Conservation (phyloP, 2,329 filamentous ascomycete genomes). For the Colletotrichum truncatum region DNA sequence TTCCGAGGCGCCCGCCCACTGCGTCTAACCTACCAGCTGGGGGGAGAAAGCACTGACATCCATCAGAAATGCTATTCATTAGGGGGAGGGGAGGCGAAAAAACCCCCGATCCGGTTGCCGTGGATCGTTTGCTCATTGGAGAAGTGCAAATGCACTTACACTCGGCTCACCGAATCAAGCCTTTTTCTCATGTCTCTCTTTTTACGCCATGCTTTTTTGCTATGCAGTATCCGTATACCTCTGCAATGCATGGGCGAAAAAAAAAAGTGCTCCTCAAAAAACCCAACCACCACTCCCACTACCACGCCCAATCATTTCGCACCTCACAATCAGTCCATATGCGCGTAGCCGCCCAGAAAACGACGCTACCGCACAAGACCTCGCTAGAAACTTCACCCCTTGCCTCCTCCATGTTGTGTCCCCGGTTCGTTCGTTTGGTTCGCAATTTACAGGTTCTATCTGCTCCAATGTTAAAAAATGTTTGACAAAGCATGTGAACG, state of each 20-base stretch:
- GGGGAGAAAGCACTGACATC: no score
- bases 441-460: no score
- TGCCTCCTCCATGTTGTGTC: not conserved
- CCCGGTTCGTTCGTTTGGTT: not conserved
- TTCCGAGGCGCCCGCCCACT: no score
- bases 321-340: not conserved
- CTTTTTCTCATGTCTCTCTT: no score
- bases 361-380: constrained; percentile 9
- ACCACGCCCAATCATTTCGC: not conserved
- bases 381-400: not conserved
- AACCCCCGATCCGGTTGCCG: no score
- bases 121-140: not conserved
- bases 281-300: not conserved
- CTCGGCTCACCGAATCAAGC: no score
- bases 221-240: not conserved
- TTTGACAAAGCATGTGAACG: no score
- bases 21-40: no score
- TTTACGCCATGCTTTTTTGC: no score
- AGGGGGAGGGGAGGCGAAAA: not conserved
- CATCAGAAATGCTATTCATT: no score
- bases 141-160: not conserved
- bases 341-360: constrained; percentile 18
- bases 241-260: not conserved
- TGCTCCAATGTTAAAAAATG: no score
- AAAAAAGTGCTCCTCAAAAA: not conserved